Conservation (phyloP, 495 filamentous ascomycete genomes). For the Viridothelium virens region DNA sequence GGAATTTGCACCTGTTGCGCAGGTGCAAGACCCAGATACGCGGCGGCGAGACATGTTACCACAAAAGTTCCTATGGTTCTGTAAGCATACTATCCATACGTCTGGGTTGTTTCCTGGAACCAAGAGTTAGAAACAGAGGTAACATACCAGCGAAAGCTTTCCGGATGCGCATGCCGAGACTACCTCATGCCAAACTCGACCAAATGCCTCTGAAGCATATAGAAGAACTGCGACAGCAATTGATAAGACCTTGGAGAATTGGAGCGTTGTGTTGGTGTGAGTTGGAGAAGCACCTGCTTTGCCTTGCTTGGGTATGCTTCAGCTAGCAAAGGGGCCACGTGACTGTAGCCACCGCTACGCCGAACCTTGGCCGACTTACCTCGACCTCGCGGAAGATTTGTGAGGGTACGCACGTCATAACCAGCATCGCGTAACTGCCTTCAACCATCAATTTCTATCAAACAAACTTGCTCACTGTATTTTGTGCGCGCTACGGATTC, state of each 20-base stretch:
- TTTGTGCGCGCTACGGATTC: constrained; percentile 21
- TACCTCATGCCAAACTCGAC: not conserved
- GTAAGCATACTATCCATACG: not conserved
- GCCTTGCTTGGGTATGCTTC: not conserved
- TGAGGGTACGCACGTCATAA: constrained; percentile 11
- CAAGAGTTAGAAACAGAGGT: not conserved
- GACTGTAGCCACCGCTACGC: not conserved
- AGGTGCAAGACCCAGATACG: constrained; percentile 66
- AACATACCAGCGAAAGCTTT: constrained; percentile 27
- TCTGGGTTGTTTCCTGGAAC: not conserved
- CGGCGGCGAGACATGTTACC: constrained; percentile 65
- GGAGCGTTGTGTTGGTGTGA: not conserved
- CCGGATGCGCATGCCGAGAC: constrained; percentile 27
- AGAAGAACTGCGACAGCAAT: not conserved
- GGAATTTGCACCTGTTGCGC: constrained; percentile 36
- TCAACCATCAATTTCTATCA: constrained; percentile 29
- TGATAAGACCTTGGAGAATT: not conserved
- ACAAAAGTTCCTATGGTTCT: constrained; percentile 58
- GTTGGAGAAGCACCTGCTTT: not conserved
- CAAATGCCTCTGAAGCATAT: not conserved
- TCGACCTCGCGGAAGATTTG: constrained; percentile 11
- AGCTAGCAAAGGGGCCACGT: constrained; percentile 7
- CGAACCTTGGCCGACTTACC: not conserved
- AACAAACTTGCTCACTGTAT: constrained; percentile 18
- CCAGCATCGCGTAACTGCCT: constrained; percentile 4